Conservation (phyloP, 2,329 filamentous ascomycete genomes). For the Leptodontidium sp. region DNA sequence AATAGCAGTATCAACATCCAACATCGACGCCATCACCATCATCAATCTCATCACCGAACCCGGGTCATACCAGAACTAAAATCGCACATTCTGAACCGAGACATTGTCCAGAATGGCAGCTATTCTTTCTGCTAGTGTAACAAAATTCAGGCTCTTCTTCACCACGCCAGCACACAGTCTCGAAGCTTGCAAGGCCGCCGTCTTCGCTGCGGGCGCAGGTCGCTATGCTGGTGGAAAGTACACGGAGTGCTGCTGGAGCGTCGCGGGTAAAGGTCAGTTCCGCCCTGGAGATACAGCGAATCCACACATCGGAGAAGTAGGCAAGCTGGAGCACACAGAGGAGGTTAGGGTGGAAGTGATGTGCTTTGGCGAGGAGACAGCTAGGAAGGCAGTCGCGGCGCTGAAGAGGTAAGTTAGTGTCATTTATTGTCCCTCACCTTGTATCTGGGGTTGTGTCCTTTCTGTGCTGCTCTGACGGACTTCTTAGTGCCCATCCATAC, state of each 20-base stretch:
- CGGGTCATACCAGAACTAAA: background rate
- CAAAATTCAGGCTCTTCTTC: conserved; percentile 56
- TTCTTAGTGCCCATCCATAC: conserved; percentile 56
- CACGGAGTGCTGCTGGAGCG: conserved; percentile 61
- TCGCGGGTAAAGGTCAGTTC: conserved; percentile 69
- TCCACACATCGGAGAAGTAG: conserved; percentile 67
- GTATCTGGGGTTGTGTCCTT: conserved; percentile 5
- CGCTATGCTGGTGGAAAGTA: conserved; percentile 55
- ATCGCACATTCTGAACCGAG: background rate
- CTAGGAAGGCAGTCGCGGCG: conserved; percentile 64
- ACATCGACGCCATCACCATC: background rate
- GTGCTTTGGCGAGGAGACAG: conserved; percentile 65
- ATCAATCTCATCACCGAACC: background rate
- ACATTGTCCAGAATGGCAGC: background rate
- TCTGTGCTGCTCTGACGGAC: conserved; percentile 3
- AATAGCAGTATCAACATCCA: background rate
- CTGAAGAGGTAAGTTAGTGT: conserved; percentile 65
- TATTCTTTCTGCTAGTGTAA: background rate
- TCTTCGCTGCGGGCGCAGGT: conserved; percentile 67
- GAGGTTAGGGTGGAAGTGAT: conserved; percentile 71
- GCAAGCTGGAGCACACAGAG: conserved; percentile 63
- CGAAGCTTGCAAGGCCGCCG: conserved; percentile 60
- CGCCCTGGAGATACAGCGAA: conserved; percentile 67
- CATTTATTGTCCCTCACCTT: conserved; percentile 16
- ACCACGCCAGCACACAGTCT: conserved; percentile 55